Evolutionary conservation across 2,329 filamentous ascomycete genomes (phyloP), one percentile per base, ranked within the genome.

Genomic region (Chaetothyriales sp.): DNA sequence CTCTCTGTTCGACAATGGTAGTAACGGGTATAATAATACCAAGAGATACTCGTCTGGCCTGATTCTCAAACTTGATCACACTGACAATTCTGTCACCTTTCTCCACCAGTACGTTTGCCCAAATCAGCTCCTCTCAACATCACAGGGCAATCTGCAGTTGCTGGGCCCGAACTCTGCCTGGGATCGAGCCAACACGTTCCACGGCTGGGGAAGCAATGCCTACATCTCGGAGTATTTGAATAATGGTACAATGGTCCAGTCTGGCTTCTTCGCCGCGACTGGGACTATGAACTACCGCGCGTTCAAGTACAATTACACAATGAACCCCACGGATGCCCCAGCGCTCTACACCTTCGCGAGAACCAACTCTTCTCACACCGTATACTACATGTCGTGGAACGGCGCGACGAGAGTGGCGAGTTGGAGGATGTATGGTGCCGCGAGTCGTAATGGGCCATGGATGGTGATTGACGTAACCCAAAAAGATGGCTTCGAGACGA

Each of bases 391-490:
- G 44, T 66, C 64, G 51, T 75, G 73, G 73, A 75, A 75, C 56
- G 73, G 73, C 9, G 72, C 71, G 0, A 75, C 73, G 1, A 70
- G 74, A 48, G 65, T 74, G 15, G 54, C 54, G 13, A 64, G 59
- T 10, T 76, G 66, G 66, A 61, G 61, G 5, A 61, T 69, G 51
- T 67, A 64, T 54, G 62, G 51, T n/a, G 48, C 48, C 18, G 28
- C 50, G 5, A 46, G 45, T 18, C 49, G 49, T n/a, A 45, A 49
- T 28, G 53, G 52, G 8, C 52, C 52, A 1, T 70, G 61, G 51
- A 60, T 45, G 1, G 52, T 64, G 19, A 54, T 70, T 15, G 58
- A 60, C 20, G 54, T 64, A 29, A 58, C 64, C 2, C 44, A 51
- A 28, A 70, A 66, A 55, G 59, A 55, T 4, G 68, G 68, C 0